Evolutionary conservation across 257 asterid genomes (phyloP).

Genomic region (Capsicum baccatum): DNA sequence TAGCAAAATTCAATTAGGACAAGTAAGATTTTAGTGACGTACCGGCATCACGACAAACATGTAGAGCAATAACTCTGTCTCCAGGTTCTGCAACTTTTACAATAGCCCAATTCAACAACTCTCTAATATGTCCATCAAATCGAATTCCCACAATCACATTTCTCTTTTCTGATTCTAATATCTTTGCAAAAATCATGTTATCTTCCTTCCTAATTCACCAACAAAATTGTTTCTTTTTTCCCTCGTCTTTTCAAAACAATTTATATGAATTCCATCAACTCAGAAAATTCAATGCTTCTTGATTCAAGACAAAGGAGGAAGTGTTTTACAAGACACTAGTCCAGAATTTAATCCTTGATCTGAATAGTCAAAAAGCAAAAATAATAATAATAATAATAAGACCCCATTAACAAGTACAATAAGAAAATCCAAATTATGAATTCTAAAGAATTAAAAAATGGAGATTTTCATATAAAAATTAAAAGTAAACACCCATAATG

Average conservation of each 20-base stretch:
- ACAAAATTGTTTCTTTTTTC: background rate
- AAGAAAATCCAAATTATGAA: slow-evolving; percentile 54
- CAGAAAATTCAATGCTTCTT: slow-evolving; percentile 29
- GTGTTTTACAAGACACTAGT: slow-evolving; percentile 40
- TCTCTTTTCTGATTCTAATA: slow-evolving; percentile 43
- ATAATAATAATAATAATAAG: background rate
- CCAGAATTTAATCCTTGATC: slow-evolving; percentile 29
- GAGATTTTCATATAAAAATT: slow-evolving; percentile 36
- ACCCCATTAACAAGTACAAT: slow-evolving; percentile 44
- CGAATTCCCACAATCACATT: slow-evolving; percentile 80
- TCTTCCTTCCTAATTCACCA: slow-evolving; percentile 33
- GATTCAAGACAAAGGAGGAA: slow-evolving; percentile 36
- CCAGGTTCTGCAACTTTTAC: slow-evolving; percentile 85
- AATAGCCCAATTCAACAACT: slow-evolving; percentile 88
- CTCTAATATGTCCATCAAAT: slow-evolving; percentile 66
- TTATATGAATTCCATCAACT: slow-evolving; percentile 19
- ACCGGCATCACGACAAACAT: slow-evolving; percentile 83
- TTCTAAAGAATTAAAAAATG: slow-evolving; percentile 40
- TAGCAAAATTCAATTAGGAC: background rate
- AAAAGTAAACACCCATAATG: slow-evolving; percentile 22
- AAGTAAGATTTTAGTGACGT: background rate
- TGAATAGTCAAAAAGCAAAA: background rate
- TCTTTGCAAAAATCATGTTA: slow-evolving; percentile 59
- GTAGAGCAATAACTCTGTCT: slow-evolving; percentile 77
- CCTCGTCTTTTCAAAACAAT: slow-evolving; percentile 26